These are phyloP conservation scores for Tulasnella sp. DNA, from an alignment of 768 basidiomycete species.

Conservation along the genomic window DNA sequence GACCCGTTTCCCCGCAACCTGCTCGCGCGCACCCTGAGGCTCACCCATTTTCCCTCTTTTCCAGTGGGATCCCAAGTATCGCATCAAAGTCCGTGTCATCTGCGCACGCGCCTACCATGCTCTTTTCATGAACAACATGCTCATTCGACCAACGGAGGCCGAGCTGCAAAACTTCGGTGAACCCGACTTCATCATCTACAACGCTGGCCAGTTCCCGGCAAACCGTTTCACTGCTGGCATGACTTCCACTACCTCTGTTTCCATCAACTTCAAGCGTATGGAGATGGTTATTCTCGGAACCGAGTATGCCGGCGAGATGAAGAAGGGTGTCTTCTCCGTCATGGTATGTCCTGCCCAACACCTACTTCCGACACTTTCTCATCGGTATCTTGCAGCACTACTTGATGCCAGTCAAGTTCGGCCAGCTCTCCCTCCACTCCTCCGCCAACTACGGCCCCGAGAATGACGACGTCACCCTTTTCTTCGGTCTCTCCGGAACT, in stretches of 20 bases:
- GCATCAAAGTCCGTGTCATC: slow-evolving; percentile 99
- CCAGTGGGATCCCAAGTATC: slow-evolving; percentile 90
- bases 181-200: slow-evolving; percentile 99
- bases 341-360: slow-evolving; percentile 44
- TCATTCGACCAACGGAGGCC: slow-evolving; percentile 92
- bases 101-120: slow-evolving; percentile 98
- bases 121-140: slow-evolving; percentile 99
- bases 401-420: slow-evolving; percentile 96
- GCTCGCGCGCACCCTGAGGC: background rate
- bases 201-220: slow-evolving; percentile 98
- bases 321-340: slow-evolving; percentile 99
- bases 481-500: slow-evolving; percentile 97
- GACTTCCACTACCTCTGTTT: slow-evolving; percentile 97
- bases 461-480: slow-evolving; percentile 85
- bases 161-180: slow-evolving; percentile 91
- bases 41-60: background rate
- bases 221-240: slow-evolving; percentile 99
- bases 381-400: slow-evolving; percentile 50
- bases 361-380: background rate
- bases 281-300: slow-evolving; percentile 99
- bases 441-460: slow-evolving; percentile 92
- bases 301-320: slow-evolving; percentile 99
- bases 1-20: background rate
- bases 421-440: slow-evolving; percentile 93
- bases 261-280: slow-evolving; percentile 99